Evolutionary conservation across 805 yeast genomes (phyloP).

Genomic region (Candida lessepsii): DNA sequence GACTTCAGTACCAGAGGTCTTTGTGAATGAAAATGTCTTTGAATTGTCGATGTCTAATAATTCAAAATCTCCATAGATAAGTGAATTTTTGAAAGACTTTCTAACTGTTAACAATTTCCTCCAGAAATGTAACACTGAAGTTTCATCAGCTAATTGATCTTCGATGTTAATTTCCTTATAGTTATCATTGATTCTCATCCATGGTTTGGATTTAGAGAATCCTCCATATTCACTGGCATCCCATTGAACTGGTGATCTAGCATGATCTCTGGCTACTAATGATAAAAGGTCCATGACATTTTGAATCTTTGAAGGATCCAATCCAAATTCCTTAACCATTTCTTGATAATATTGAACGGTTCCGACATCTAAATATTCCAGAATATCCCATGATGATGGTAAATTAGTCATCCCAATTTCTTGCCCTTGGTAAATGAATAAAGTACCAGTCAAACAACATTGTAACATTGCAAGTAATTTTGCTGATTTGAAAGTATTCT

Average conservation of each 20-base stretch:
- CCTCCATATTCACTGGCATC: conserved; percentile 43
- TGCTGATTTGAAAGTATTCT: conserved; percentile 34
- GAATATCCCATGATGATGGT: conserved; percentile 44
- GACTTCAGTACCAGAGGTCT: conserved; percentile 27
- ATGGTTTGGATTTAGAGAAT: conserved; percentile 46
- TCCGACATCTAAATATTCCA: conserved; percentile 51
- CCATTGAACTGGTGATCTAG: conserved; percentile 63
- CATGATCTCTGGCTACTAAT: conserved; percentile 50
- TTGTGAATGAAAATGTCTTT: conserved; percentile 40
- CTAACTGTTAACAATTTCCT: conserved; percentile 41
- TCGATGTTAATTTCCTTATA: conserved; percentile 49
- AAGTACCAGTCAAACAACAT: conserved; percentile 50
- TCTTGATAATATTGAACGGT: conserved; percentile 41
- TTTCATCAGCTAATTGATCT: conserved; percentile 42
- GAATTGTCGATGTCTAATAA: conserved; percentile 43
- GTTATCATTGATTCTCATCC: conserved; percentile 53
- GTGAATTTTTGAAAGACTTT: conserved; percentile 41
- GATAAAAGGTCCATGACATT: conserved; percentile 33
- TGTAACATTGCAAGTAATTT: conserved; percentile 49
- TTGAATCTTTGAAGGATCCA: conserved; percentile 22
- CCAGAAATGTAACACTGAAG: conserved; percentile 48
- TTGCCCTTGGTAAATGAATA: conserved; percentile 60
- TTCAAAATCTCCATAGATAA: conserved; percentile 47
- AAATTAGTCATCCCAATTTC: conserved; percentile 57
- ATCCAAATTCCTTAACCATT: conserved; percentile 12